Base-by-base conservation (phyloP, 2,329 filamentous ascomycete species). In the Epichloe sylvatica region DNA sequence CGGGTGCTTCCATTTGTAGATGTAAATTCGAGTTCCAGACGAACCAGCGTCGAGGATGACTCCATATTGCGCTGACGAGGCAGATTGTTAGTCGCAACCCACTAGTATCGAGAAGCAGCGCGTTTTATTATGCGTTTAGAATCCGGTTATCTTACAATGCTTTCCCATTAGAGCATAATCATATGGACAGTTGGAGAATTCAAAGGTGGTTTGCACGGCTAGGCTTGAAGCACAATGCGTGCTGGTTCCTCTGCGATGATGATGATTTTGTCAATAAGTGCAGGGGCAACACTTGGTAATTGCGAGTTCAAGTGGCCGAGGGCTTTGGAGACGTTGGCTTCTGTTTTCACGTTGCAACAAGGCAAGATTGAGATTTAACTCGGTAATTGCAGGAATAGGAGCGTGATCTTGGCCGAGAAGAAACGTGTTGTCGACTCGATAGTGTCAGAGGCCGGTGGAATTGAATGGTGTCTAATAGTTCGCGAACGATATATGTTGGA, bases 31-130 rank as follows among this genome's bases (percentile, higher is more conserved):
- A 60, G 91, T 97, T 64, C 92, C 91, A 67, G 92, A 97, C 67
- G 92, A 97, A 59, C 92, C 92, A 65, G 92, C 92, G 76, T 98
- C 92, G 62, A 98, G 79, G 64, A 98, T 90, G 60, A 97, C 86
- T 64, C 90, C 92, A 75, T 94, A 96, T 71, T 79, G 76, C 62
- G 74, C 77, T 80, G 53, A 37, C 30, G 17, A 43, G 12, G 36
- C 15, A 37, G 30, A 30, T 42, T 17, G 42, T 47, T 39, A 45
- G 49, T 39, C n/a, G 33, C 3, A 19, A 23, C 9, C 39, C 11
- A 13, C 13, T 36, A 11, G 13, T 23, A n/a, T 25, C 36, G 44
- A 33, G 19, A 46, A 45, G 34, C 39, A 9, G 21, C 15, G 21
- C 12, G 4, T 21, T 3, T 12, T 12, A 15, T 23, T 7, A 37